These are phyloP conservation scores for Metschnikowia henanensis DNA, from an alignment of 805 yeast species.

Conservation along the genomic window DNA sequence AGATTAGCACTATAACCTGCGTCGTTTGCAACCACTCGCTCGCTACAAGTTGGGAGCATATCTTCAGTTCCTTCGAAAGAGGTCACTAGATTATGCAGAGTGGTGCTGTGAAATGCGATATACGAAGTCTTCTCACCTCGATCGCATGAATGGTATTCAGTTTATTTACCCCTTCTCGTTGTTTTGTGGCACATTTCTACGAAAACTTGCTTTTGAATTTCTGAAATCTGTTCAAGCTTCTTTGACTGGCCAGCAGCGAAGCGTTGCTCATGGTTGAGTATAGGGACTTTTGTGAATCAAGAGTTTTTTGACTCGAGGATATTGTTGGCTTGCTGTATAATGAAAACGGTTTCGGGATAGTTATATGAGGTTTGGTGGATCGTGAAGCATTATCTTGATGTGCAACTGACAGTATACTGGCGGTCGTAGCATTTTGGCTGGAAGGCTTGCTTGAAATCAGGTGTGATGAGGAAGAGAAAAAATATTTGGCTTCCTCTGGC, in stretches of 20 bases:
- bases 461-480: neutral
- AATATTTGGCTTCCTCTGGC: neutral
- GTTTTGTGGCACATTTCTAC: too few species aligned
- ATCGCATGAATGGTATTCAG: too few species aligned
- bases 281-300: slow-evolving; percentile 12
- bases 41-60: too few species aligned
- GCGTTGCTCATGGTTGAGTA: slow-evolving; percentile 14
- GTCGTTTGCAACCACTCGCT: too few species aligned
- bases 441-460: neutral
- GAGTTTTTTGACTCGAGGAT: slow-evolving; percentile 36
- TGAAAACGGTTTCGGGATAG: slow-evolving; percentile 30
- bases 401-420: neutral
- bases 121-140: too few species aligned
- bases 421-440: neutral
- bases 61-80: too few species aligned
- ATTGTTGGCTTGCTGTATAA: slow-evolving; percentile 39
- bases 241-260: slow-evolving; percentile 17
- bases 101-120: too few species aligned
- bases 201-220: slow-evolving; percentile 32
- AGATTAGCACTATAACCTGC: too few species aligned
- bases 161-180: too few species aligned
- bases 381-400: neutral
- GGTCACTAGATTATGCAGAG: too few species aligned
- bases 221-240: slow-evolving; percentile 34
- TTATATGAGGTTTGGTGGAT: slow-evolving; percentile 13